Percentiles rank a stretch among this genome's conserved stretches.
Conservation (phyloP, 441 rosid genomes). For the Capsella rubella region DNA sequence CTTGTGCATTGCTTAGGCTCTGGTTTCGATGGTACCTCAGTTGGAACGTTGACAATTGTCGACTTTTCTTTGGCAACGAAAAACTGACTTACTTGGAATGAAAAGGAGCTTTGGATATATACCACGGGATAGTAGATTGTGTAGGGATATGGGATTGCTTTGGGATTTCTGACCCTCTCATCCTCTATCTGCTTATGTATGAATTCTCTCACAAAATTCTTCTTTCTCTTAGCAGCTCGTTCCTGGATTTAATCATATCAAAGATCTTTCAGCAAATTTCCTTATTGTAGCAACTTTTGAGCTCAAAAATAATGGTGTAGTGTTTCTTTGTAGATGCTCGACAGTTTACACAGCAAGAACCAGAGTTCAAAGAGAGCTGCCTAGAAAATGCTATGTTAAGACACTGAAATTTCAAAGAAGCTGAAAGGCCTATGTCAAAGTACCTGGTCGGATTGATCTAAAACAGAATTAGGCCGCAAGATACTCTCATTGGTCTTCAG, state of each 20-base stretch:
- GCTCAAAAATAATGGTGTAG: neutral
- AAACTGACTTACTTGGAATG: neutral
- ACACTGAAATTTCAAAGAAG: slow-evolving; percentile 38
- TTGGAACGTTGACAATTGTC: neutral
- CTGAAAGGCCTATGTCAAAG: neutral
- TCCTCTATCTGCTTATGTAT: slow-evolving; percentile 68
- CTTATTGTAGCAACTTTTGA: neutral
- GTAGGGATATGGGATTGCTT: slow-evolving; percentile 90
- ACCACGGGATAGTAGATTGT: slow-evolving; percentile 95
- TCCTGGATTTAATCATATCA: slow-evolving; percentile 57
- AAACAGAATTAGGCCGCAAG: slow-evolving; percentile 58
- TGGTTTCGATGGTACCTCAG: slow-evolving; percentile 66
- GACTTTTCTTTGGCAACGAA: neutral
- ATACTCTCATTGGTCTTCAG: slow-evolving; percentile 87
- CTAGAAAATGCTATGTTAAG: slow-evolving; percentile 24
- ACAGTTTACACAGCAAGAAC: slow-evolving; percentile 57
- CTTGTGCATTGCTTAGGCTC: slow-evolving; percentile 80
- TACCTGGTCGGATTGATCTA: slow-evolving; percentile 82
- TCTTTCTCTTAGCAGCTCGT: slow-evolving; percentile 85
- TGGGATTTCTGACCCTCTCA: slow-evolving; percentile 74
- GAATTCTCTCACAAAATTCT: slow-evolving; percentile 65
- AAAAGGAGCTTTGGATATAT: slow-evolving; percentile 15
- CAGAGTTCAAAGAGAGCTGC: slow-evolving; percentile 87
- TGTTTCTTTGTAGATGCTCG: too few relatives aligned
- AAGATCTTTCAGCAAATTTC: slow-evolving; percentile 1